Evolutionary conservation across 1,284 basidiomycete genomes (phyloP).

Genomic region (Trichosporon sp.): DNA sequence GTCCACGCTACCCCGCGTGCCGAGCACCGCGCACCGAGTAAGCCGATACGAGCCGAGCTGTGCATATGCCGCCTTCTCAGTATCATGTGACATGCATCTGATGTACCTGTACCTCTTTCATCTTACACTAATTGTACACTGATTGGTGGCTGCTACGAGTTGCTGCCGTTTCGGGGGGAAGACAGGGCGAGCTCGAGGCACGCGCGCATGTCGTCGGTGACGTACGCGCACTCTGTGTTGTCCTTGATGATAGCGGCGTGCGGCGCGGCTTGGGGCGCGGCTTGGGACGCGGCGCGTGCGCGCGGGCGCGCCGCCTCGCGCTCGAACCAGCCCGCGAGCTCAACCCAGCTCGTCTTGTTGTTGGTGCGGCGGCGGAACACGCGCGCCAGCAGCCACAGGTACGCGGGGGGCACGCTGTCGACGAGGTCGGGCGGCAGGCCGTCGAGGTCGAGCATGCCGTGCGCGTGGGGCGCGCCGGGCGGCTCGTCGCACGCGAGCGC

Average conservation of each 20-base stretch:
- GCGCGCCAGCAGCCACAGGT: background rate
- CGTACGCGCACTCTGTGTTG: background rate
- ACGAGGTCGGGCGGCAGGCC: background rate
- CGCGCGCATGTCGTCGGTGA: background rate
- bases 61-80: background rate
- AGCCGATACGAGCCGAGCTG: background rate
- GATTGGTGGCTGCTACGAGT: background rate
- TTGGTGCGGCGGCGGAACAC: background rate
- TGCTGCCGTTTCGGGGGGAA: background rate
- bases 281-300: too few relatives aligned
- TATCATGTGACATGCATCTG: conserved; percentile 16
- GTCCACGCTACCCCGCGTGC: background rate
- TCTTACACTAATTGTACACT: background rate
- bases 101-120: background rate
- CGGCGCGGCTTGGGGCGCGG: too few relatives aligned
- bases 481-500: background rate
- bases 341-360: background rate
- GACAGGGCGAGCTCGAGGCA: background rate
- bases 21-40: background rate
- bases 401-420: background rate
- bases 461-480: background rate
- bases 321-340: background rate
- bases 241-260: background rate
- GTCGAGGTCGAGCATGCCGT: background rate
- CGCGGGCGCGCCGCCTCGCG: background rate